Base-by-base conservation (phyloP, 2,329 filamentous ascomycete genomes). In the Calycina herbarum region DNA sequence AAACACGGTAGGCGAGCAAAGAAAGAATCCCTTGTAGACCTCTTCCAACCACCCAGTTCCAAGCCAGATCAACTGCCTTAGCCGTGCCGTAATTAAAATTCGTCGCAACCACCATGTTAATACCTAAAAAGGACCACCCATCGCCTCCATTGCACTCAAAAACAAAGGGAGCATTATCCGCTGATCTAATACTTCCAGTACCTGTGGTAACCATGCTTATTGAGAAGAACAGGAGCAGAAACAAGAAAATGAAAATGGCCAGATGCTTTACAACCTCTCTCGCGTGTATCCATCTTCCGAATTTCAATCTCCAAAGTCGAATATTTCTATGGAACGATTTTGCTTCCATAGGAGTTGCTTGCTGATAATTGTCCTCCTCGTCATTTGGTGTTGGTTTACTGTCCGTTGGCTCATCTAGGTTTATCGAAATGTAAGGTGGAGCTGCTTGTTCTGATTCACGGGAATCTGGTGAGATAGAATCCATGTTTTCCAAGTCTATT, bases 31-130 rank as follows among this genome's bases (percentile, higher is more conserved):
- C 58, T 31, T 69, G 68, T 3, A 69, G 29, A 31, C 64, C 66
- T 33, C 68, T 60, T 20, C 68, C 68, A 20, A 68, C 63, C 13
- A 68, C 20, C 65, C 51, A 65, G 38, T 69, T 69, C 68, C 68
- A 69, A 10, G 64, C 60, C 3, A 68, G 40, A 58, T 68, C 68
- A 38, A 69, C 27, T 15, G 64, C 64, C 58, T 69, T 69, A 13
- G 68, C 68, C 3, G 33, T 35, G 15, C 61, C 67, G 29, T 57
- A 68, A 33, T 31, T 65, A 51, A 67, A 67, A 3, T 51, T 51
- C 1, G 29, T 33, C 5, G 61, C 67, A 57, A 62, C 65, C 6
- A 31, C 59, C 17, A 69, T 13, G 58, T 66, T 61, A 24, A 69
- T 66, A 6, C 66, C 68, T 13, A 69, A 45, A 29, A 64, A 64